Base-by-base conservation (phyloP, 2,329 filamentous ascomycete species). In the Cladophialophora chaetospira region DNA sequence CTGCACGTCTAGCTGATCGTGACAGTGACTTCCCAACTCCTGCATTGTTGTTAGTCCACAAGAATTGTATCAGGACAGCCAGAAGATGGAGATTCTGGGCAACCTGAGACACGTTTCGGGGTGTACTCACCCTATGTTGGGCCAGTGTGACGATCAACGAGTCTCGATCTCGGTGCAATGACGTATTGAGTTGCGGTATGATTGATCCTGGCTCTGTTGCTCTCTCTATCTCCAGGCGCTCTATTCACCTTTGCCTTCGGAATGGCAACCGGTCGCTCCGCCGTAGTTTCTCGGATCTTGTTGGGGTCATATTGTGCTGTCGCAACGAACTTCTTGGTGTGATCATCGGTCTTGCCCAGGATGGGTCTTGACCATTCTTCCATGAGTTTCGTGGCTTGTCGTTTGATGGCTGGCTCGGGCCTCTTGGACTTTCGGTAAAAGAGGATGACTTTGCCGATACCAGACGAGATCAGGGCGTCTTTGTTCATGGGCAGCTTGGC, bases 391-490 rank as follows among this genome's bases (percentile, higher is more conserved):
- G 97, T 92, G 0, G 94, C 94, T 76, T 92, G 90, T 65, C 93
- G 87, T 79, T 97, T 97, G 79, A 99, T 97, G 60, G 81, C 82
- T 3, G 87, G 79, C 74, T 97, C 90, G 0, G 92, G 88, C 64
- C 90, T 88, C 77, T 92, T 95, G 78, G 89, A 96, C 75, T 92
- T 92, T 48, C 92, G 97, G 76, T 99, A 99, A 77, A 97, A 99
- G 61, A 96, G 84, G 50, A 97, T 88, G 45, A 99, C 91, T 72
- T 97, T 97, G 69, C 94, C 94, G 63, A 99, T 94, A 17, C 93
- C 92, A 66, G 90, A 96, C 63, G 91, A 92, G 19, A 95, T 82
- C 11, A 99, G 81, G 1, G 88, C 83, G 67, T 97, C 94, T 70
- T 97, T 97, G 70, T 91, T 89, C 64, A 97, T 91, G 4, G 91